These are phyloP conservation scores for Vanrija pseudolonga DNA, from an alignment of 1,284 basidiomycete species.

Conservation along the genomic window DNA sequence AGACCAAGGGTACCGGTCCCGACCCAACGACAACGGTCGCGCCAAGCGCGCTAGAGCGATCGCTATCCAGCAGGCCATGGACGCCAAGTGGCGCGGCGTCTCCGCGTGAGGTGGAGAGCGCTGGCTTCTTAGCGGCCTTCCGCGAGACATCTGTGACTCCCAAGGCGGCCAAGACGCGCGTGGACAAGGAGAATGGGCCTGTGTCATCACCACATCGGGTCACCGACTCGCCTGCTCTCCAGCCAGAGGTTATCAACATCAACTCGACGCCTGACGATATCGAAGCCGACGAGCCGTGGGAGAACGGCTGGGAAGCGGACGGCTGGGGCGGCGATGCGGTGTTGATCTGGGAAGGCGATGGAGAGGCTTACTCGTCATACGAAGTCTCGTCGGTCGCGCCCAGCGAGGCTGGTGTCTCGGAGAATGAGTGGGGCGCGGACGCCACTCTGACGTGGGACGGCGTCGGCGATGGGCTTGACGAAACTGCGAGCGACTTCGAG, in stretches of 20 bases:
- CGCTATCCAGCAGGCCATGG: neutral
- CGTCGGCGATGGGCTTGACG: slow-evolving; percentile 15
- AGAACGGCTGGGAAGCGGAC: neutral
- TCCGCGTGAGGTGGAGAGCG: neutral
- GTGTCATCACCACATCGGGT: too few species aligned
- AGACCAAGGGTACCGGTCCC: slow-evolving; percentile 33
- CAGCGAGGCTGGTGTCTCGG: neutral
- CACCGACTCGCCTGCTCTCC: too few species aligned
- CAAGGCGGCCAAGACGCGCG: too few species aligned
- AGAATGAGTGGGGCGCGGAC: slow-evolving; percentile 1
- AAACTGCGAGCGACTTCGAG: neutral
- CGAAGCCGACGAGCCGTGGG: neutral
- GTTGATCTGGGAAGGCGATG: slow-evolving; percentile 13
- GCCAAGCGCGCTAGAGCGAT: neutral
- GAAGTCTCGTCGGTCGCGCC: neutral
- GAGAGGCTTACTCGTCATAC: neutral
- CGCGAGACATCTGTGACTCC: too few species aligned
- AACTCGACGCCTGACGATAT: neutral
- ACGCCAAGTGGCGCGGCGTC: neutral
- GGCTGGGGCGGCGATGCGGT: slow-evolving; percentile 26
- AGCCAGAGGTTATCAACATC: slow-evolving; percentile 1
- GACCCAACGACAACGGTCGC: neutral
- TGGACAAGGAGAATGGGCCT: too few species aligned
- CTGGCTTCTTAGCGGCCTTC: too few species aligned
- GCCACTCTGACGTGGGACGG: slow-evolving; percentile 1